These are phyloP conservation scores for Penicillium frequentans DNA, from an alignment of 2,329 filamentous ascomycete genomes.

Conservation along the genomic window DNA sequence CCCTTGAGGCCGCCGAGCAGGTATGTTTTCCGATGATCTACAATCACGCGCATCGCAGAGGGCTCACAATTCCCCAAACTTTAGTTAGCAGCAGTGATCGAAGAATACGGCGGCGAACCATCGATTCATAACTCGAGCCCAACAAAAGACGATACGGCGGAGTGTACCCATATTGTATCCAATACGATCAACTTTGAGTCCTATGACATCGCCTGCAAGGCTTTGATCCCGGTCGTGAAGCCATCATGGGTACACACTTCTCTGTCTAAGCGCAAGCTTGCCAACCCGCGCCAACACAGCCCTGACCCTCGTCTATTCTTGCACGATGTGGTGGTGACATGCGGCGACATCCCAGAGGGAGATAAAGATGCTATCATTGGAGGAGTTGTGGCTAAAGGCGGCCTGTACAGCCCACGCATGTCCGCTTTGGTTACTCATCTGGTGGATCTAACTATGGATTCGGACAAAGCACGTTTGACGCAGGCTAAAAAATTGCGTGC, in stretches of 20 bases:
- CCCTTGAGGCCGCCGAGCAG: conserved; percentile 40
- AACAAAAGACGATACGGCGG: conserved; percentile 39
- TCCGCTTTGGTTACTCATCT: conserved; percentile 81
- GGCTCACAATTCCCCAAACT: conserved; percentile 4
- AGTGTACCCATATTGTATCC: conserved; percentile 67
- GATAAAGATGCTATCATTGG: conserved; percentile 93
- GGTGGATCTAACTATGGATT: conserved; percentile 74
- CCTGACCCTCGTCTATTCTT: conserved; percentile 91
- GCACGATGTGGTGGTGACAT: conserved; percentile 77
- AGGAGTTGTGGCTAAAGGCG: conserved; percentile 85
- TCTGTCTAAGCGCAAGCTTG: conserved; percentile 66
- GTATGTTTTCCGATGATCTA: conserved; percentile 27
- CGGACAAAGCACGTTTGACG: conserved; percentile 63
- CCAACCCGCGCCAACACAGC: conserved; percentile 79
- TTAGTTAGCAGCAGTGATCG: conserved; percentile 50
- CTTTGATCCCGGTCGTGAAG: conserved; percentile 81
- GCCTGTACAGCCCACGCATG: conserved; percentile 71
- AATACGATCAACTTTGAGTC: conserved; percentile 89
- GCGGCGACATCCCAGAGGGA: conserved; percentile 76
- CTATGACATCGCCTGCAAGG: conserved; percentile 70
- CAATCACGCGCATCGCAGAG: background rate
- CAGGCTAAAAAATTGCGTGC: conserved; percentile 65
- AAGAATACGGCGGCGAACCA: conserved; percentile 51
- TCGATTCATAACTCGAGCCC: conserved; percentile 41
- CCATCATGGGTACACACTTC: conserved; percentile 77